Percentiles rank a stretch among this genome's conserved stretches.
Evolutionary conservation across 345 rosid species (phyloP).

Genomic region (Salix koriyanagi): DNA sequence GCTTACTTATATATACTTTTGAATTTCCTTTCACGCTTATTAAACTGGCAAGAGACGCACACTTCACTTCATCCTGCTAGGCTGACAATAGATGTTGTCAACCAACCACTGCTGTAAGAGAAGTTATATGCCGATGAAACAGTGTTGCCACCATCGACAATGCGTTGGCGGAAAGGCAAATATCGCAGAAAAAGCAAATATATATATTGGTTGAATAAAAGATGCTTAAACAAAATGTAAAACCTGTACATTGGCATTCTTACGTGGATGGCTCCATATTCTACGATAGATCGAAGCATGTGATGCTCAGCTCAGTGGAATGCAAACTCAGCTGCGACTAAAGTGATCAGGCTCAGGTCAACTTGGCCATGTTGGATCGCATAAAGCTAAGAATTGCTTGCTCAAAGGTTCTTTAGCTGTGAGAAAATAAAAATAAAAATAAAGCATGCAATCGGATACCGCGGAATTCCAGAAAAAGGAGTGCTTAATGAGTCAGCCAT

Average conservation of each 20-base stretch:
- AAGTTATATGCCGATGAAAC: slow-evolving; percentile 28
- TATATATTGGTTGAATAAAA: slow-evolving; percentile 32
- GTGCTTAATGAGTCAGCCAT: slow-evolving; percentile 39
- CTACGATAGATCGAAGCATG: slow-evolving; percentile 32
- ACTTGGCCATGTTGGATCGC: slow-evolving; percentile 39
- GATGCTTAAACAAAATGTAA: slow-evolving; percentile 8
- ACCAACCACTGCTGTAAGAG: background rate
- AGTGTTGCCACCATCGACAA: slow-evolving; percentile 32
- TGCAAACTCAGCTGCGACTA: slow-evolving; percentile 53
- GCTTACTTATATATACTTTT: too few relatives aligned
- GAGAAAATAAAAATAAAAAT: background rate
- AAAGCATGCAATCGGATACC: slow-evolving; percentile 13
- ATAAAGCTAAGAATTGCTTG: slow-evolving; percentile 21
- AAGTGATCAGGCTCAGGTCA: slow-evolving; percentile 20
- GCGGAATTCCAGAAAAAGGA: slow-evolving; percentile 15
- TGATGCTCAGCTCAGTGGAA: slow-evolving; percentile 49
- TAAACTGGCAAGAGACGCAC: too few relatives aligned
- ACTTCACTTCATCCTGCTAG: too few relatives aligned
- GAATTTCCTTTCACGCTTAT: too few relatives aligned
- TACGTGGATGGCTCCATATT: slow-evolving; percentile 31
- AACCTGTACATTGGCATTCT: slow-evolving; percentile 15
- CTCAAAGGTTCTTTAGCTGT: background rate
- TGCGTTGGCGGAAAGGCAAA: slow-evolving; percentile 40
- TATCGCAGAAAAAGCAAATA: slow-evolving; percentile 18
- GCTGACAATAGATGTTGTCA: too few relatives aligned